Evolutionary conservation across 2,329 filamentous ascomycete species (phyloP).

Genomic region (Stagonosporopsis vannaccii): DNA sequence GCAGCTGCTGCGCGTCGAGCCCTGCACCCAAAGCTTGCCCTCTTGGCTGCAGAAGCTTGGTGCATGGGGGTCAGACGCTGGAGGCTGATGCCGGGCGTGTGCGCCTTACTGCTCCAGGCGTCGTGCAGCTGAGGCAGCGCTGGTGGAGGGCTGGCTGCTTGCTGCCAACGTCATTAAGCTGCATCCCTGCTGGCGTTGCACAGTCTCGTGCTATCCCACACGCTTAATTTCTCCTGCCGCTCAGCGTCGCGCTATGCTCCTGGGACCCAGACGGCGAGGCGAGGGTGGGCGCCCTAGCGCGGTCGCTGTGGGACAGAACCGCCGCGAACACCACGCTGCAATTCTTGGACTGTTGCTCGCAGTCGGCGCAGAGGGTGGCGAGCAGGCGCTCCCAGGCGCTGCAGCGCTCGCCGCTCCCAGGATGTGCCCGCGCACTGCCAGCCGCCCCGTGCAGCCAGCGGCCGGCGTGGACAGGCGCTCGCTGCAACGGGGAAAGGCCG

Average conservation of each 20-base stretch:
- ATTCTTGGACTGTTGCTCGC: too few relatives aligned
- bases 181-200: slow-evolving; percentile 22
- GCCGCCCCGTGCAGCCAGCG: slow-evolving; percentile 10
- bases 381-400: too few relatives aligned
- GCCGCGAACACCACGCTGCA: slow-evolving; percentile 6
- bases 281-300: background rate
- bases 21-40: slow-evolving; percentile 23
- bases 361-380: background rate
- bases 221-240: slow-evolving; percentile 33
- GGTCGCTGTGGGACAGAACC: background rate
- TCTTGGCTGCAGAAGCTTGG: slow-evolving; percentile 30
- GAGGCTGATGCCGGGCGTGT: slow-evolving; percentile 16
- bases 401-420: slow-evolving; percentile 3
- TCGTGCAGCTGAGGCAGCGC: slow-evolving; percentile 17
- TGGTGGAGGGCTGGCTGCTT: slow-evolving; percentile 19
- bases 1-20: slow-evolving; percentile 23
- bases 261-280: slow-evolving; percentile 18
- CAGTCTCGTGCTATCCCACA: slow-evolving; percentile 29
- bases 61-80: slow-evolving; percentile 15
- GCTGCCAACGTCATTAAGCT: slow-evolving; percentile 19
- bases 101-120: slow-evolving; percentile 14
- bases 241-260: slow-evolving; percentile 24
- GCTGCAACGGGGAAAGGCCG: slow-evolving; percentile 25
- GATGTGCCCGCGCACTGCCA: background rate
- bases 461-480: slow-evolving; percentile 20